Evolutionary conservation across 495 filamentous ascomycete genomes (phyloP).

Genomic region (Patellaria atrata): DNA sequence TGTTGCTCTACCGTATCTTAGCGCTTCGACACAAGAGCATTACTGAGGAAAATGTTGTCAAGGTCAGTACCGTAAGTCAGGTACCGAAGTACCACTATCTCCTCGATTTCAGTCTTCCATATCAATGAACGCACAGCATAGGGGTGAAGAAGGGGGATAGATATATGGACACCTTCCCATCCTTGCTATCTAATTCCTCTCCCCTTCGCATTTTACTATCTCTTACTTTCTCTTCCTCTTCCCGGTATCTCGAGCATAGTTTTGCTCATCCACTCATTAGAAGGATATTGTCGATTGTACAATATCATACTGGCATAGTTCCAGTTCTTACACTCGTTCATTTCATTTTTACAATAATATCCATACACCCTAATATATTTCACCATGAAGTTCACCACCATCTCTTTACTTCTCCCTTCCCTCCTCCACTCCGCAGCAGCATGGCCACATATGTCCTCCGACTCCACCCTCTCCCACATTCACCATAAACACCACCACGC

Average conservation of each 20-base stretch:
- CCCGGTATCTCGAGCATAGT: neutral
- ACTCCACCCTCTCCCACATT: no score
- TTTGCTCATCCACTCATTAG: neutral
- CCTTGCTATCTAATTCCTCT: neutral
- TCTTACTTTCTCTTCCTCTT: neutral
- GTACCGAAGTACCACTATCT: neutral
- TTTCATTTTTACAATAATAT: slow-evolving; percentile 8
- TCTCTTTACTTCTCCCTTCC: slow-evolving; percentile 2
- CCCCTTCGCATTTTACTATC: neutral
- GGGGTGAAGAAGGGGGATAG: neutral
- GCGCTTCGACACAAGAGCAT: no score
- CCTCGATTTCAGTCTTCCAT: neutral
- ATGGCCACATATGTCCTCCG: slow-evolving; percentile 9
- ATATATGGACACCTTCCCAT: no score
- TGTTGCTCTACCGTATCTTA: no score
- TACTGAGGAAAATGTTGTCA: no score
- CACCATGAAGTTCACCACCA: slow-evolving; percentile 7
- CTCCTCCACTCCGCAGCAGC: slow-evolving; percentile 3
- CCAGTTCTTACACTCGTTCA: neutral
- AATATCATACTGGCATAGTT: neutral
- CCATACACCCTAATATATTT: neutral
- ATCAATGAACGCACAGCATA: neutral
- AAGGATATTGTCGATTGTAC: no score
- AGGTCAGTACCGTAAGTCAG: neutral
- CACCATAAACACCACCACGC: no score